phyloP scores from a whole-genome alignment of 2,329 filamentous ascomycete genomes.

The Coniochaeta ligniaria region DNA sequence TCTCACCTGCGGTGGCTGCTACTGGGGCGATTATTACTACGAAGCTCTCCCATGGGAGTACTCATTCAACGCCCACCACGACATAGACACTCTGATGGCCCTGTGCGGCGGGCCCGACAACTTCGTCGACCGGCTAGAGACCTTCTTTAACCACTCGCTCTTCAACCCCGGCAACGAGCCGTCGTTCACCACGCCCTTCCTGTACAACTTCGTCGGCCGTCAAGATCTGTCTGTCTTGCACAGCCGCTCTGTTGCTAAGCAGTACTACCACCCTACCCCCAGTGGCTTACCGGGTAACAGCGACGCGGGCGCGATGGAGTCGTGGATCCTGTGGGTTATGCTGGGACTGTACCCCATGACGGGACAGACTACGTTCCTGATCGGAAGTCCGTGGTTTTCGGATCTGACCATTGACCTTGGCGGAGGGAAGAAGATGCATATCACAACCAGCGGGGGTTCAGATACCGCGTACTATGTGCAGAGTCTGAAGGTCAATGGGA shows the following conservation, averaged over 20 bases:
- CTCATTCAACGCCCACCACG: constrained; percentile 62
- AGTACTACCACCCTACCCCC: constrained; percentile 48
- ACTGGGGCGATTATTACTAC: constrained; percentile 57
- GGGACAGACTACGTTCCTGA: constrained; percentile 60
- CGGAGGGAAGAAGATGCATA: constrained; percentile 40
- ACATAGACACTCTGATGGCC: constrained; percentile 47
- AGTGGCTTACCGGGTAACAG: constrained; percentile 61
- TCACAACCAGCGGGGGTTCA: constrained; percentile 41
- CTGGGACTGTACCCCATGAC: constrained; percentile 62
- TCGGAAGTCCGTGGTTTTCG: constrained; percentile 57
- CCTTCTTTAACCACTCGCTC: constrained; percentile 53
- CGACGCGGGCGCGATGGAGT: constrained; percentile 68
- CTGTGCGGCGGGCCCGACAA: constrained; percentile 45
- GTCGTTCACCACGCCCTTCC: constrained; percentile 58
- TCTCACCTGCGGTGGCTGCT: constrained; percentile 53
- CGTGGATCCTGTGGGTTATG: constrained; percentile 63
- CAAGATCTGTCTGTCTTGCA: constrained; percentile 54
- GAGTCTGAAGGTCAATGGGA: constrained; percentile 57
- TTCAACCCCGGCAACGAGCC: constrained; percentile 65
- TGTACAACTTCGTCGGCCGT: constrained; percentile 60
- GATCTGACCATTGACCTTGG: constrained; percentile 53
- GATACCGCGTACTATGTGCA: constrained; percentile 54
- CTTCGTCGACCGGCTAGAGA: constrained; percentile 53
- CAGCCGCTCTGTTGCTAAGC: constrained; percentile 50
- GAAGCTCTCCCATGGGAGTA: constrained; percentile 59